phyloP scores from a whole-genome alignment of 2,329 filamentous ascomycete genomes.

The Fusarium nurragi region DNA sequence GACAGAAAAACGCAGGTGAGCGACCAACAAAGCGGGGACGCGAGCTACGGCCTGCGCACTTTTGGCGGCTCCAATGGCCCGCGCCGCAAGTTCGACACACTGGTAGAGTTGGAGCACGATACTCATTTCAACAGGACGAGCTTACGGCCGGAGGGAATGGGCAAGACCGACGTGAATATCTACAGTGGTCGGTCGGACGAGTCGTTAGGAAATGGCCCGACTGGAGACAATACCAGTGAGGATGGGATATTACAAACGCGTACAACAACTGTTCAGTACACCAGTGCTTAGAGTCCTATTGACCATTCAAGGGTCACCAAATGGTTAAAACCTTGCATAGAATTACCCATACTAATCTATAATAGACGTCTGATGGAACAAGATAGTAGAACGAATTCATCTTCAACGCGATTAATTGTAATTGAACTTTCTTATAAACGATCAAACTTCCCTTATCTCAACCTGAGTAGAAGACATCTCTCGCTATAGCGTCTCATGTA shows the following conservation, averaged over 20 bases:
- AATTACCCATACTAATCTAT: too few species aligned
- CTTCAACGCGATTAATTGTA: too few species aligned
- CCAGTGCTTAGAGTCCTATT: neutral
- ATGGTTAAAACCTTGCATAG: too few species aligned
- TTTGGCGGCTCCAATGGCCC: constrained; percentile 12
- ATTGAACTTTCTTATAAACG: too few species aligned
- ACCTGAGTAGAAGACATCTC: too few species aligned
- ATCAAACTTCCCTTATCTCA: too few species aligned
- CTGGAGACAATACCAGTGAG: constrained; percentile 1
- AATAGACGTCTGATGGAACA: too few species aligned
- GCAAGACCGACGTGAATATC: constrained; percentile 1
- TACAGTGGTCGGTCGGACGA: neutral
- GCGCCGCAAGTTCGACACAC: constrained; percentile 9
- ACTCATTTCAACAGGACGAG: constrained; percentile 1
- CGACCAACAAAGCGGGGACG: neutral
- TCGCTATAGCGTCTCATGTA: too few species aligned
- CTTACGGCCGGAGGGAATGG: neutral
- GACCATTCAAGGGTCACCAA: too few species aligned
- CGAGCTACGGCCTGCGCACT: neutral
- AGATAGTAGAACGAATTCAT: too few species aligned
- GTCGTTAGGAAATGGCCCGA: neutral
- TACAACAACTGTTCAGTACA: constrained; percentile 2
- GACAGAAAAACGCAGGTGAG: constrained; percentile 1
- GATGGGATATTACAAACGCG: constrained; percentile 10
- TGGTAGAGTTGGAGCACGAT: constrained; percentile 13